These are phyloP conservation scores for Tylopilus sp. DNA, from an alignment of 1,284 basidiomycete genomes.

Conservation along the genomic window DNA sequence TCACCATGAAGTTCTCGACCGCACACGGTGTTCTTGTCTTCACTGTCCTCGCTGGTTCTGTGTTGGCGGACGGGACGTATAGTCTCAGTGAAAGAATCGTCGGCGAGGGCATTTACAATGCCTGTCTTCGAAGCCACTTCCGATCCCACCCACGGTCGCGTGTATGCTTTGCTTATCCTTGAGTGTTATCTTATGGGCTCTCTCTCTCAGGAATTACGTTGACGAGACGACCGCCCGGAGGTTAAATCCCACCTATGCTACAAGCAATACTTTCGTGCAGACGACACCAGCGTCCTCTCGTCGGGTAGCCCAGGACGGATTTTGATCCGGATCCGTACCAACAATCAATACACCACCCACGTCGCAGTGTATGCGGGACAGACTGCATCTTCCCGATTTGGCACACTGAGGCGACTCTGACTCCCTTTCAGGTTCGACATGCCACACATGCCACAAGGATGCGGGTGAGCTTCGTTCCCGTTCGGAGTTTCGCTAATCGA, in stretches of 20 bases:
- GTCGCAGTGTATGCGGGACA: conserved; percentile 50
- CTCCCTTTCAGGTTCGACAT: conserved; percentile 33
- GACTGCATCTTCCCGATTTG: background rate
- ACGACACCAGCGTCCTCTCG: conserved; percentile 44
- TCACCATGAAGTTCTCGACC: conserved; percentile 18
- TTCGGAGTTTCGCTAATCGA: background rate
- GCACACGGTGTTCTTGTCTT: conserved; percentile 11
- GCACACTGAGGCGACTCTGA: background rate
- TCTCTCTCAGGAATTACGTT: conserved; percentile 50
- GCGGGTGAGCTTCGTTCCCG: conserved; percentile 46
- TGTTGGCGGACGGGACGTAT: conserved; percentile 37
- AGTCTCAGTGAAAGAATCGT: conserved; percentile 36
- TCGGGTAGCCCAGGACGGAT: conserved; percentile 51
- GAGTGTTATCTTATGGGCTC: background rate
- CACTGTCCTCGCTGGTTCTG: conserved; percentile 10
- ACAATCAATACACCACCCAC: conserved; percentile 48
- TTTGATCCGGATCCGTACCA: conserved; percentile 54
- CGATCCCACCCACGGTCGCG: conserved; percentile 48
- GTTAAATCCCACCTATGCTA: conserved; percentile 48
- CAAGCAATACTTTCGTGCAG: conserved; percentile 49
- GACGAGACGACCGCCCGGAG: conserved; percentile 41
- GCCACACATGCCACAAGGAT: conserved; percentile 56
- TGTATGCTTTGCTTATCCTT: conserved; percentile 34
- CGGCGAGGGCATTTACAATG: conserved; percentile 40
- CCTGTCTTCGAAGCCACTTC: conserved; percentile 42